These are phyloP conservation scores for Xerocomellus dryophilus DNA, from an alignment of 768 basidiomycete species.

Conservation along the genomic window DNA sequence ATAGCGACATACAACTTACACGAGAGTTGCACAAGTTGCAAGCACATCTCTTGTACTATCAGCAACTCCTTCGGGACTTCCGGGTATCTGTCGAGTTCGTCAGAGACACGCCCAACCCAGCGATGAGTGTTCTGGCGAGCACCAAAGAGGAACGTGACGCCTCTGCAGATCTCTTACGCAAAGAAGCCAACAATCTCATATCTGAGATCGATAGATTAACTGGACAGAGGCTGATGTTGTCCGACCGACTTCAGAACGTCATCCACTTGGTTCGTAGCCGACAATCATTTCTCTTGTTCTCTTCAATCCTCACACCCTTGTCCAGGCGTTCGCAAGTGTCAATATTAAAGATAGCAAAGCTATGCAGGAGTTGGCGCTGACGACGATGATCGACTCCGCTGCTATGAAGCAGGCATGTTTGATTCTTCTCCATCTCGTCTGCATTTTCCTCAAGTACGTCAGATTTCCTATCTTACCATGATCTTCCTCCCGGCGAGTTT, in stretches of 20 bases:
- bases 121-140: slow-evolving; percentile 33
- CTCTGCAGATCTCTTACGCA: slow-evolving; percentile 39
- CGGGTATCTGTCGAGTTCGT: slow-evolving; percentile 48
- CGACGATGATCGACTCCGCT: slow-evolving; percentile 41
- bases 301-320: background rate
- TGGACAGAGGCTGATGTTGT: slow-evolving; percentile 29
- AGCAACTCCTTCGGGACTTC: slow-evolving; percentile 53
- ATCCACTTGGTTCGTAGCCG: slow-evolving; percentile 30
- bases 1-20: slow-evolving; percentile 44
- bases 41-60: slow-evolving; percentile 57
- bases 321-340: slow-evolving; percentile 56
- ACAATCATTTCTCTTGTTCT: background rate
- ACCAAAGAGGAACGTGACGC: slow-evolving; percentile 3
- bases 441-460: slow-evolving; percentile 16
- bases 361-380: slow-evolving; percentile 49
- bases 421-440: background rate
- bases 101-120: slow-evolving; percentile 45
- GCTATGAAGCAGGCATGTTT: slow-evolving; percentile 35
- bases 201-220: slow-evolving; percentile 50
- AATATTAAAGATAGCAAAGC: slow-evolving; percentile 52
- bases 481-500: slow-evolving; percentile 57
- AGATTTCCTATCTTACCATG: slow-evolving; percentile 54
- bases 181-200: slow-evolving; percentile 47
- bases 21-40: slow-evolving; percentile 56
- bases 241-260: slow-evolving; percentile 34